Evolutionary conservation across 1,284 basidiomycete genomes (phyloP).

Genomic region (Gymnopus androsaceus): DNA sequence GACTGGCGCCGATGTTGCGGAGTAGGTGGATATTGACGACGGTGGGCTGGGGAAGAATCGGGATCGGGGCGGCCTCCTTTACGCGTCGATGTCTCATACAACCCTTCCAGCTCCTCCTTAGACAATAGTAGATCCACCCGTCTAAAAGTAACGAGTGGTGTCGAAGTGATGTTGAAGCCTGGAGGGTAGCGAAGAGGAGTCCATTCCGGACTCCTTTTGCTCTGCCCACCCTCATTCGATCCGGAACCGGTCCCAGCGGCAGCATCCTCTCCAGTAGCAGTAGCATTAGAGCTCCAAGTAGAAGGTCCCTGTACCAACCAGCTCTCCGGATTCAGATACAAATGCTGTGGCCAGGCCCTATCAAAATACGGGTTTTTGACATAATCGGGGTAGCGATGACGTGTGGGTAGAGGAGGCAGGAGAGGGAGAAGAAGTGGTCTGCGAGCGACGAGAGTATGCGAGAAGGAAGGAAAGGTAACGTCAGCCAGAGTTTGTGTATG

Average conservation of each 20-base stretch:
- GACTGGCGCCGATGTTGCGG: too few relatives aligned
- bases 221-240: too few relatives aligned
- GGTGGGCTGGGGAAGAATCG: too few relatives aligned
- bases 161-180: conserved; percentile 54
- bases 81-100: conserved; percentile 38
- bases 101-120: conserved; percentile 46
- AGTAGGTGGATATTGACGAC: too few relatives aligned
- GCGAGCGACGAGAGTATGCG: conserved; percentile 64
- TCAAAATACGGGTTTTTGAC: conserved; percentile 54
- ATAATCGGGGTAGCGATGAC: conserved; percentile 63
- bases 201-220: too few relatives aligned
- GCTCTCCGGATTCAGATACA: conserved; percentile 59
- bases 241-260: too few relatives aligned
- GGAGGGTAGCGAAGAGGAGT: conserved; percentile 43
- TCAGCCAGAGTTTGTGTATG: too few relatives aligned
- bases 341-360: conserved; percentile 61
- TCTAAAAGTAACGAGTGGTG: conserved; percentile 65
- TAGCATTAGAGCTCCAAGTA: too few relatives aligned
- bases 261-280: too few relatives aligned
- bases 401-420: conserved; percentile 64
- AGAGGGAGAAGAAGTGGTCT: conserved; percentile 71
- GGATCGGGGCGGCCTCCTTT: conserved; percentile 25
- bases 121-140: conserved; percentile 61
- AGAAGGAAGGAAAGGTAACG: background rate
- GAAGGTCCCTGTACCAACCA: too few relatives aligned